phyloP scores from a whole-genome alignment of 2,329 filamentous ascomycete genomes.

The Phaeomoniella chlamydospora region DNA sequence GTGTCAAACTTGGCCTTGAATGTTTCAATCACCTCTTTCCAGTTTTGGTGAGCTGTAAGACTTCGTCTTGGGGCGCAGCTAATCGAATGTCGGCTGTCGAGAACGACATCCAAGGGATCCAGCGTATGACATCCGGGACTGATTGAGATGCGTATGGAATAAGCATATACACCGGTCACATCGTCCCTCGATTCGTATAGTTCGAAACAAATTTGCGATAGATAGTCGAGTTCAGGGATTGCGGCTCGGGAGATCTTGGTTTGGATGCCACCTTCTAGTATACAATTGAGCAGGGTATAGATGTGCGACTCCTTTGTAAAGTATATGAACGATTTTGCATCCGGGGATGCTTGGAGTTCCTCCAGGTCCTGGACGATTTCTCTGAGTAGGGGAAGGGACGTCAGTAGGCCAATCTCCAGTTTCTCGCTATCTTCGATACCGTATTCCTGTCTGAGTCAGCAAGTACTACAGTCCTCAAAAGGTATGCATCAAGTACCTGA shows the following conservation, averaged over 20 bases:
- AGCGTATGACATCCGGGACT: slow-evolving; percentile 93
- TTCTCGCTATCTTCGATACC: slow-evolving; percentile 93
- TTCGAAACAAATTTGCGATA: slow-evolving; percentile 96
- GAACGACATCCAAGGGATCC: slow-evolving; percentile 87
- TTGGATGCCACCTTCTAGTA: slow-evolving; percentile 88
- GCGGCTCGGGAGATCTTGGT: slow-evolving; percentile 93
- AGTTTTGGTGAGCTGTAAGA: slow-evolving; percentile 80
- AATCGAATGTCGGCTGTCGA: slow-evolving; percentile 93
- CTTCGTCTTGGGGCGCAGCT: slow-evolving; percentile 83
- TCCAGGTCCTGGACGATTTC: slow-evolving; percentile 96
- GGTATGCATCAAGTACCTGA: no score
- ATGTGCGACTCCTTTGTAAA: slow-evolving; percentile 99
- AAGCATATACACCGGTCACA: slow-evolving; percentile 66
- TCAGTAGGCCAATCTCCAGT: slow-evolving; percentile 92
- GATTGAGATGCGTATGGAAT: slow-evolving; percentile 92
- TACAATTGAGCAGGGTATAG: slow-evolving; percentile 94
- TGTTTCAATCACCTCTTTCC: slow-evolving; percentile 95
- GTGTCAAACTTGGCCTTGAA: slow-evolving; percentile 89
- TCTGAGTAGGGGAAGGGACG: slow-evolving; percentile 81
- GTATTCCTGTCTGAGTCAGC: no score
- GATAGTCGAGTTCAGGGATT: slow-evolving; percentile 93
- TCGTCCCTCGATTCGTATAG: slow-evolving; percentile 88
- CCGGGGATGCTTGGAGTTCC: slow-evolving; percentile 87
- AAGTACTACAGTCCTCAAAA: no score
- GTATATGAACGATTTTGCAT: slow-evolving; percentile 94